Conservation (phyloP, 352 stramenopile genomes). For the Globisporangium spinosum region DNA sequence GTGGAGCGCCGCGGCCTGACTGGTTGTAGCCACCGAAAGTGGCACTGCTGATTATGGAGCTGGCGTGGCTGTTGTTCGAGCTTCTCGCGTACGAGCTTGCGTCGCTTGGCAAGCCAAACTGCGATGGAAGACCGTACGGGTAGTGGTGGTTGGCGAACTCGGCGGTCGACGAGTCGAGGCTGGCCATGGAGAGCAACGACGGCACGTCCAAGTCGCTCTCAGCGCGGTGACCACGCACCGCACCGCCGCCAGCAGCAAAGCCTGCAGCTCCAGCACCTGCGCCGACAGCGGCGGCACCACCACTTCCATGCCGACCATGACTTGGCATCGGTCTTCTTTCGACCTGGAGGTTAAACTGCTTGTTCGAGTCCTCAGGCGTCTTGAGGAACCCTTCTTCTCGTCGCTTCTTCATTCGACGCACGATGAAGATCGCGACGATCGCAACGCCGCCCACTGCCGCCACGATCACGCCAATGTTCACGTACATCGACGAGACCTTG, state of each 20-base stretch:
- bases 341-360: constrained; percentile 25
- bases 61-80: constrained; percentile 2
- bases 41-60: neutral
- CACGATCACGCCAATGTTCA: constrained; percentile 49
- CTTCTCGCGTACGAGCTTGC: constrained; percentile 12
- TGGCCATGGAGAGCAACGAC: constrained; percentile 22
- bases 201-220: constrained; percentile 23
- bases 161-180: constrained; percentile 20
- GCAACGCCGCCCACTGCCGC: constrained; percentile 36
- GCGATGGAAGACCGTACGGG: constrained; percentile 23
- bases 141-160: constrained; percentile 33
- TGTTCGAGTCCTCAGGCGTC: constrained; percentile 27
- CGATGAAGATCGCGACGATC: constrained; percentile 49
- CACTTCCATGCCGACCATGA: neutral
- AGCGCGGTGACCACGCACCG: constrained; percentile 14
- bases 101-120: constrained; percentile 28
- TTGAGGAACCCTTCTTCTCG: constrained; percentile 24
- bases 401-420: constrained; percentile 30
- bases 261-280: neutral
- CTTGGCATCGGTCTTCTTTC: constrained; percentile 13
- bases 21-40: neutral
- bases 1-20: neutral
- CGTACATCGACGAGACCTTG: constrained; percentile 23
- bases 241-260: constrained; percentile 16
- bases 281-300: neutral